Evolutionary conservation across 164 flowering plant species (phyloP), one percentile per base, ranked within the genome.

Genomic region (Vitis rupestris): DNA sequence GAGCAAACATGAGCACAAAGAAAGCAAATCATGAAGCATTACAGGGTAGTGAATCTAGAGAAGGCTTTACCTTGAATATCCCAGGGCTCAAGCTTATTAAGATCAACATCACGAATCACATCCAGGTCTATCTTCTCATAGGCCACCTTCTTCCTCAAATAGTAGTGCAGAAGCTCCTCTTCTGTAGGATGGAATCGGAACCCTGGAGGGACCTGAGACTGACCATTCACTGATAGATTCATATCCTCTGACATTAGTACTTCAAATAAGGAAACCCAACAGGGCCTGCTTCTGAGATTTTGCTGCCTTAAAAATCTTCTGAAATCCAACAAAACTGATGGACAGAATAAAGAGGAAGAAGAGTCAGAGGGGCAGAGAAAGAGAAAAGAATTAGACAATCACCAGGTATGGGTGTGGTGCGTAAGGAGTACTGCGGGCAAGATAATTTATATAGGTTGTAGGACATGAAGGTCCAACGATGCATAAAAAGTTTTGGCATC

Each of bases 51-150:
- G 17, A 27, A 19, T 49, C 37, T 10, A 17, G 9, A 67, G 12
- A 50, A 64, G 9, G 19, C 14, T 3, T n/a, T 68, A 91, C 98
- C 98, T 89, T 93, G 96, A 50, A 93, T 93, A 71, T 93, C 97
- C 98, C 98, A 93, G 0, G 98, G 98, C 67, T 93, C 98, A 19
- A 93, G 92, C 82, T 91, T 93, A 64, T 93, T 91, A 50, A 93
- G 98, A 80, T 93, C 98, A 15, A 93, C 89, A 2, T 93, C 98
- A 6, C 87, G 90, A 72, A 91, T 93, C 1, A 93, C 98, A 73
- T 93, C 95, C 47, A 93, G 85, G 74, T 93, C 98, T 11, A 91
- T 90, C 83, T 87, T 85, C 79, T 90, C 80, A 16, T 59, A 82
- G 1, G 87, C 88, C 1, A 93, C 92, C 74, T 93, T 93, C 87